Percentiles rank a stretch among this genome's conserved stretches.
Conservation (phyloP, 192 early-diverging fungal species). For the Podila minutissima region DNA sequence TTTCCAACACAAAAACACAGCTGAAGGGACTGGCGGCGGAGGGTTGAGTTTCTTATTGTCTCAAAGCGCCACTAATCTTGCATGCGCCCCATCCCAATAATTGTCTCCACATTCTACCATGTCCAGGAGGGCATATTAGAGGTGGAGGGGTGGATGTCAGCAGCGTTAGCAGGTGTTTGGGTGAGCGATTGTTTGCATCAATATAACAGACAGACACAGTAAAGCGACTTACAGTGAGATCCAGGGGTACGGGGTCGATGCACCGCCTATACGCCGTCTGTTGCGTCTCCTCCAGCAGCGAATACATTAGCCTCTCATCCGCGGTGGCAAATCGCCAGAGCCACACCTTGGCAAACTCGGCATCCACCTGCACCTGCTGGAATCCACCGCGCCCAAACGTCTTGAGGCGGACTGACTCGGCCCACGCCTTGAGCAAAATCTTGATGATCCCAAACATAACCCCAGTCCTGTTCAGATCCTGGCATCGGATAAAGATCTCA, state of each 20-base stretch:
- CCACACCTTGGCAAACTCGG: slow-evolving; percentile 61
- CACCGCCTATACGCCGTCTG: slow-evolving; percentile 62
- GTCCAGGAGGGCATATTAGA: not conserved
- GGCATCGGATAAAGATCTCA: slow-evolving; percentile 66
- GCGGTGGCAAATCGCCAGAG: slow-evolving; percentile 58
- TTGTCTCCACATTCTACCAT: not conserved
- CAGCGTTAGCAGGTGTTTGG: not conserved
- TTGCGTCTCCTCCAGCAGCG: slow-evolving; percentile 60
- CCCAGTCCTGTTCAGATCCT: slow-evolving; percentile 59
- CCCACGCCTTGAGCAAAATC: slow-evolving; percentile 66
- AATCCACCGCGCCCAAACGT: slow-evolving; percentile 62
- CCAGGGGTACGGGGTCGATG: slow-evolving; percentile 54
- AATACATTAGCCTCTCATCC: slow-evolving; percentile 55
- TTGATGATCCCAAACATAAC: slow-evolving; percentile 63
- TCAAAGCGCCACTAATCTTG: not conserved
- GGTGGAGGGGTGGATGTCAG: no score
- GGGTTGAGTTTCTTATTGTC: not conserved
- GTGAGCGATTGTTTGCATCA: not conserved
- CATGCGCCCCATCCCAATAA: not conserved
- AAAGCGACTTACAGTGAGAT: slow-evolving; percentile 39
- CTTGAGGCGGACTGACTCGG: slow-evolving; percentile 65
- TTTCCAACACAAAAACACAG: no score
- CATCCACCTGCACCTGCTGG: slow-evolving; percentile 76
- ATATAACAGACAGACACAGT: not conserved
- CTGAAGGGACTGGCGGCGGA: no score